Percentiles rank a stretch among this genome's conserved stretches.
phyloP scores from a whole-genome alignment of 2,329 filamentous ascomycete genomes.

The Colletotrichum tanaceti region DNA sequence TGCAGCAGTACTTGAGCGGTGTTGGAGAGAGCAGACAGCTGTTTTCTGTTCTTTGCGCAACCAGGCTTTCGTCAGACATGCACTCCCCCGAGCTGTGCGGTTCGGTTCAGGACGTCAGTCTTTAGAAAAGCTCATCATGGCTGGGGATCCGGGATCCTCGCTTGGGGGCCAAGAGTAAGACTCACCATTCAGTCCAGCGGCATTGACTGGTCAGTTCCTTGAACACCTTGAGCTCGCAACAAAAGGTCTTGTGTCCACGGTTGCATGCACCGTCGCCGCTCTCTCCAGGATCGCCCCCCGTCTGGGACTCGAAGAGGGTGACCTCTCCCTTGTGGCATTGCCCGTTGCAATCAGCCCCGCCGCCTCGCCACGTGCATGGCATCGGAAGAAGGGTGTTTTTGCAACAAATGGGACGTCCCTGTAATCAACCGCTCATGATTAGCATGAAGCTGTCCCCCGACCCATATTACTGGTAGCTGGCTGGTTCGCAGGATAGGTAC shows the following conservation, averaged over 20 bases:
- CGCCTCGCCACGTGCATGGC: slow-evolving; percentile 49
- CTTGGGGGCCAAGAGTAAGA: background rate
- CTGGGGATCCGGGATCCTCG: background rate
- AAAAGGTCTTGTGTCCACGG: slow-evolving; percentile 48
- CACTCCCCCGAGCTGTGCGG: too few relatives aligned
- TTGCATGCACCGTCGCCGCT: slow-evolving; percentile 43
- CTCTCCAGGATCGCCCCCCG: slow-evolving; percentile 41
- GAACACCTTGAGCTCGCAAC: slow-evolving; percentile 39
- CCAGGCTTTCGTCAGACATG: too few relatives aligned
- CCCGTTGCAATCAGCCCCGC: slow-evolving; percentile 46
- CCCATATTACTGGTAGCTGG: too few relatives aligned
- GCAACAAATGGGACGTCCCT: slow-evolving; percentile 2
- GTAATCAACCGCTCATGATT: background rate
- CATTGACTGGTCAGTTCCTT: background rate
- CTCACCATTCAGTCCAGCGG: background rate
- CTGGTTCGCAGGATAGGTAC: too few relatives aligned
- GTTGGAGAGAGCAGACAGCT: background rate
- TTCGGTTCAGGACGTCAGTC: too few relatives aligned
- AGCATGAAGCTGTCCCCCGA: background rate
- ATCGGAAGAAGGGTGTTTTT: slow-evolving; percentile 22
- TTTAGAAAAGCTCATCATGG: too few relatives aligned
- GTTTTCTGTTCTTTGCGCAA: too few relatives aligned
- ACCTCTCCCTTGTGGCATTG: slow-evolving; percentile 51
- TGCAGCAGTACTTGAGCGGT: slow-evolving; percentile 30
- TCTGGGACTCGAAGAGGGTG: slow-evolving; percentile 44